Evolutionary conservation across 805 yeast species (phyloP).

Genomic region (Zygoascus biomembranicola): DNA sequence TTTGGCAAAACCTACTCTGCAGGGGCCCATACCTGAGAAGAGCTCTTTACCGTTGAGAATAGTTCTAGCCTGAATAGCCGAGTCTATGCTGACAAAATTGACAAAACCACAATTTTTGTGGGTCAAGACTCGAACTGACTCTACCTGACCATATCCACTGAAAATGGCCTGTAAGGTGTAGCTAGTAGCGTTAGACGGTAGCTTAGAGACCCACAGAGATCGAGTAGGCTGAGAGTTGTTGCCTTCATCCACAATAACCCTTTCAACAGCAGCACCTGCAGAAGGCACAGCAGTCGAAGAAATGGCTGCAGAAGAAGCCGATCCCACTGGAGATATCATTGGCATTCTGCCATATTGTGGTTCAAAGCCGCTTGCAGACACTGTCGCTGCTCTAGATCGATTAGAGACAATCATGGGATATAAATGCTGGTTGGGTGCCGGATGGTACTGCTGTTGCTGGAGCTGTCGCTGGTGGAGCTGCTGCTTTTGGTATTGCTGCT

Average conservation of each 20-base stretch:
- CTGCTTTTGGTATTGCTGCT: slow-evolving; percentile 10
- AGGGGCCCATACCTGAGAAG: slow-evolving; percentile 60
- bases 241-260: slow-evolving; percentile 6
- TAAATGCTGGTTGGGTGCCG: slow-evolving; percentile 1
- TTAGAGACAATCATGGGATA: slow-evolving; percentile 1
- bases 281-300: not conserved
- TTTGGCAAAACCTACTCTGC: slow-evolving; percentile 80
- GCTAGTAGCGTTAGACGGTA: slow-evolving; percentile 52
- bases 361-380: slow-evolving; percentile 12
- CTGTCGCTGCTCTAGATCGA: slow-evolving; percentile 16
- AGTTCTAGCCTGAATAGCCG: slow-evolving; percentile 73
- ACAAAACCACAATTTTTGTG: slow-evolving; percentile 45
- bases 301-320: not conserved
- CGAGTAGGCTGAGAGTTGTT: slow-evolving; percentile 39
- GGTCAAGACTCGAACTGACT: slow-evolving; percentile 52
- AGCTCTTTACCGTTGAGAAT: slow-evolving; percentile 76
- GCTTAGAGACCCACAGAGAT: slow-evolving; percentile 67
- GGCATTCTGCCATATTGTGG: not conserved
- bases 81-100: slow-evolving; percentile 62
- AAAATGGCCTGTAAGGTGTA: slow-evolving; percentile 55
- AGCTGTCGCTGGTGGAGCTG: slow-evolving; percentile 17
- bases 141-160: slow-evolving; percentile 51
- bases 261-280: not conserved
- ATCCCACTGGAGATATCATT: not conserved
- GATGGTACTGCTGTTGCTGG: not conserved